A percentile compares a stretch with the other conserved stretches of the same genome.
Conservation (phyloP, 192 early-diverging fungal genomes). For the Gaertneriomyces semiglobifer region DNA sequence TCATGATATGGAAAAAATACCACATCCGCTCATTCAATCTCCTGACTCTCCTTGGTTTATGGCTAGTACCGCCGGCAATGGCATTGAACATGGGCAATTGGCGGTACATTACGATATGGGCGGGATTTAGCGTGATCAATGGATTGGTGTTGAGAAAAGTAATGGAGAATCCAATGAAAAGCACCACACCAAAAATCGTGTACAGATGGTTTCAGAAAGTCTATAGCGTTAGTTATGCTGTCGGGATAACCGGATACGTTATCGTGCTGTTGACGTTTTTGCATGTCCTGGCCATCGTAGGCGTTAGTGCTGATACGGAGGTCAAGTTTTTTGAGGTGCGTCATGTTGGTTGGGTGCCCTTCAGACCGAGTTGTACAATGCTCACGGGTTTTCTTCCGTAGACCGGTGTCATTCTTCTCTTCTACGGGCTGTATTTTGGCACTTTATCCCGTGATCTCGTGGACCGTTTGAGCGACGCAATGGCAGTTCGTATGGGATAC, state of each 20-base stretch:
- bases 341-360: neutral
- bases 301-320: slow-evolving; percentile 35
- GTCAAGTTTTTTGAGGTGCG: slow-evolving; percentile 41
- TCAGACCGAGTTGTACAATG: neutral
- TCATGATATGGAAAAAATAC: slow-evolving; percentile 46
- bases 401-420: slow-evolving; percentile 45
- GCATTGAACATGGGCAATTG: slow-evolving; percentile 40
- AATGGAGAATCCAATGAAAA: slow-evolving; percentile 41
- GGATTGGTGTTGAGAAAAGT: slow-evolving; percentile 36
- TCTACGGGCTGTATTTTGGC: slow-evolving; percentile 55
- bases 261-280: slow-evolving; percentile 45
- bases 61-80: slow-evolving; percentile 46
- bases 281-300: slow-evolving; percentile 42
- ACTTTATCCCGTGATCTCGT: slow-evolving; percentile 52
- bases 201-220: slow-evolving; percentile 48
- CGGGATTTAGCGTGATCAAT: slow-evolving; percentile 40
- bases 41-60: slow-evolving; percentile 47
- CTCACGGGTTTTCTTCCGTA: neutral
- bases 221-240: slow-evolving; percentile 36
- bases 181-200: slow-evolving; percentile 46
- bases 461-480: slow-evolving; percentile 48
- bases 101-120: slow-evolving; percentile 44
- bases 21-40: slow-evolving; percentile 42
- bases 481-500: slow-evolving; percentile 50
- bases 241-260: slow-evolving; percentile 42